These are phyloP conservation scores for Annulohypoxylon truncatum DNA, from an alignment of 2,329 filamentous ascomycete genomes.

Conservation along the genomic window DNA sequence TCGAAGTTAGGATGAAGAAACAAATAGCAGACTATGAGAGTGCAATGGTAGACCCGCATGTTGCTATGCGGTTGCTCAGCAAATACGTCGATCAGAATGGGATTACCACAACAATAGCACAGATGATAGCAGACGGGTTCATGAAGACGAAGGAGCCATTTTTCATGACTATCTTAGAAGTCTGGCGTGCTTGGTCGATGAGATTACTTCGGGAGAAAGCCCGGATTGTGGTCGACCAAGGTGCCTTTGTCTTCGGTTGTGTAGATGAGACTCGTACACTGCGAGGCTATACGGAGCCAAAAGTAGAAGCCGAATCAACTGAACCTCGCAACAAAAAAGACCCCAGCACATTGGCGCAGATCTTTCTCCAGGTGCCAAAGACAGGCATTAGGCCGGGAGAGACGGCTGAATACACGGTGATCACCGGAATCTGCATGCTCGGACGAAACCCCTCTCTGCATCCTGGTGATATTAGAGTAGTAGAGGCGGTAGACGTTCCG, in stretches of 20 bases:
- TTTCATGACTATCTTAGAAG: conserved; percentile 77
- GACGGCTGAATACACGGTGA: conserved; percentile 68
- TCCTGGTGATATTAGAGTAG: conserved; percentile 89
- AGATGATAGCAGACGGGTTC: conserved; percentile 84
- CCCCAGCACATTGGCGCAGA: conserved; percentile 74
- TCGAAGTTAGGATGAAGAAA: conserved; percentile 72
- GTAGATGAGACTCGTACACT: conserved; percentile 85
- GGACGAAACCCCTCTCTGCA: conserved; percentile 95
- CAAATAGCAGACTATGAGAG: conserved; percentile 76
- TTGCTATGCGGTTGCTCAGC: conserved; percentile 75
- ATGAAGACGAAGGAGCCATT: conserved; percentile 82
- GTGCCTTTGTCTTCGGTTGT: conserved; percentile 88
- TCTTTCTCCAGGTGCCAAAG: conserved; percentile 85
- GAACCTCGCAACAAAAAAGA: conserved; percentile 56
- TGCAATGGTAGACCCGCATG: conserved; percentile 73
- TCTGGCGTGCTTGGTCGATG: conserved; percentile 91
- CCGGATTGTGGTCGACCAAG: conserved; percentile 81
- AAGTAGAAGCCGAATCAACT: conserved; percentile 55
- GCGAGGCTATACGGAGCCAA: conserved; percentile 73
- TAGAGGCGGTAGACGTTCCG: conserved; percentile 81
- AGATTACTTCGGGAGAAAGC: conserved; percentile 95
- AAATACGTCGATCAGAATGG: conserved; percentile 88
- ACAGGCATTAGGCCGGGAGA: conserved; percentile 64
- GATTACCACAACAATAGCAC: conserved; percentile 77
- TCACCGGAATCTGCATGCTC: conserved; percentile 83